These are phyloP conservation scores for Fusarium piperis DNA, from an alignment of 2,329 filamentous ascomycete species.

Conservation along the genomic window DNA sequence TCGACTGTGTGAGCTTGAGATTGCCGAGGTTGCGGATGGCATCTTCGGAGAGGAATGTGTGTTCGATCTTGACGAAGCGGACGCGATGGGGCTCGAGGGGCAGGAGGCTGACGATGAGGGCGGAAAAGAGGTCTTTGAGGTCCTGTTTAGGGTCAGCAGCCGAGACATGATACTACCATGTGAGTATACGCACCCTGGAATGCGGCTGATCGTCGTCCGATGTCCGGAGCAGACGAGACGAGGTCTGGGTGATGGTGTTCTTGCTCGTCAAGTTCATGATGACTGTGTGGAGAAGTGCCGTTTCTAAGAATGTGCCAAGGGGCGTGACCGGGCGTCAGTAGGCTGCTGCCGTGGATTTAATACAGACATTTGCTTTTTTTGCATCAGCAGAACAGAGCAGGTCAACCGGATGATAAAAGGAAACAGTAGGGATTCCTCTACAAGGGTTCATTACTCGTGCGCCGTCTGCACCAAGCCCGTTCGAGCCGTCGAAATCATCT, in stretches of 20 bases:
- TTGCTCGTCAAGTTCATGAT: constrained; percentile 19
- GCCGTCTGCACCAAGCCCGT: constrained; percentile 10
- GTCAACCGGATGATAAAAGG: constrained; percentile 23
- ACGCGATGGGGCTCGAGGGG: constrained; percentile 89
- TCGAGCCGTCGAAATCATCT: constrained; percentile 1
- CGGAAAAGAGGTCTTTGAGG: constrained; percentile 96
- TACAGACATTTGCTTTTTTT: background rate
- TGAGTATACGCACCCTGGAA: constrained; percentile 75
- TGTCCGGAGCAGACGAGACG: constrained; percentile 87
- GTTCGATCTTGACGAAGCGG: constrained; percentile 87
- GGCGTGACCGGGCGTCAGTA: constrained; percentile 13
- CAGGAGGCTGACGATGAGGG: constrained; percentile 87
- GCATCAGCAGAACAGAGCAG: constrained; percentile 3
- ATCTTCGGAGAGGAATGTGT: constrained; percentile 95
- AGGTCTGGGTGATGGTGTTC: constrained; percentile 71
- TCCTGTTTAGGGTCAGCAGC: constrained; percentile 66
- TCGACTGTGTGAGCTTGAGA: constrained; percentile 97
- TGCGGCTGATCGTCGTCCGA: constrained; percentile 96
- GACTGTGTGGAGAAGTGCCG: constrained; percentile 3
- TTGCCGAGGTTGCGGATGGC: constrained; percentile 97
- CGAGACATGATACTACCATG: background rate
- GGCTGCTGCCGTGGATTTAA: background rate
- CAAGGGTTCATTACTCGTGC: constrained; percentile 29
- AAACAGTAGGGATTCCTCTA: constrained; percentile 13
- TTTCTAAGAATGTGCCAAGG: constrained; percentile 7